phyloP scores from a whole-genome alignment of 208 protist genomes.

The Leishmania gerbilli region DNA sequence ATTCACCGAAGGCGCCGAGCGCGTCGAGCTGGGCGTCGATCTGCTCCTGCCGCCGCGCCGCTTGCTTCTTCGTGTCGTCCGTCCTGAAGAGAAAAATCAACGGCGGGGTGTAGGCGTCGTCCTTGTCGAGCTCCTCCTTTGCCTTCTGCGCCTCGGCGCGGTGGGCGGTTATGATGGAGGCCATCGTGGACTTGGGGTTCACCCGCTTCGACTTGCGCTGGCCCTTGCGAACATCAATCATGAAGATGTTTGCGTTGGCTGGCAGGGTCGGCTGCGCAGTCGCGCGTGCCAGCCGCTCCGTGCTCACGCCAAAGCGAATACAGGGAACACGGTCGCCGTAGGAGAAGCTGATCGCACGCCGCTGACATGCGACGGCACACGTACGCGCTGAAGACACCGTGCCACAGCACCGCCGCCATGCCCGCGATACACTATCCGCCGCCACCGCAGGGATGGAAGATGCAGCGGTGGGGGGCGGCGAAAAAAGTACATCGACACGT shows the following conservation, averaged over 20 bases:
- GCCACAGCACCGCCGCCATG: not conserved
- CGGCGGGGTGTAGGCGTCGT: conserved; percentile 10
- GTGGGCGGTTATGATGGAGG: conserved; percentile 19
- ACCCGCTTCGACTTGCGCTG: conserved; percentile 16
- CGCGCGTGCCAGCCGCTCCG: conserved; percentile 18
- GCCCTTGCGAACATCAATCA: conserved; percentile 31
- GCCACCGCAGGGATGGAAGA: not conserved
- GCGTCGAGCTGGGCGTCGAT: conserved; percentile 22
- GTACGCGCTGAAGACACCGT: not conserved
- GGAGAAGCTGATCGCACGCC: conserved; percentile 14
- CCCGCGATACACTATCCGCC: not conserved
- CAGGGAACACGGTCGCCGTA: conserved; percentile 20
- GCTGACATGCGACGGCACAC: not conserved
- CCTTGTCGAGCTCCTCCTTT: conserved; percentile 1
- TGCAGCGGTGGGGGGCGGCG: not conserved
- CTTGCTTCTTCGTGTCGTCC: conserved; percentile 28
- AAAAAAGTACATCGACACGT: not conserved
- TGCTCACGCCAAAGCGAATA: conserved; percentile 23
- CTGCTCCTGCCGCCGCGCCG: conserved; percentile 25
- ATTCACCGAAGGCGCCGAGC: conserved; percentile 18
- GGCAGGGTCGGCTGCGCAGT: conserved; percentile 25
- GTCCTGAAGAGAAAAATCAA: conserved; percentile 33
- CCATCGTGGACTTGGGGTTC: conserved; percentile 23
- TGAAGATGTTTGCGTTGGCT: conserved; percentile 21
- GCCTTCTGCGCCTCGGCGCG: conserved; percentile 22